Conservation (phyloP, 352 stramenopile species). For the Globisporangium mamillatum region DNA sequence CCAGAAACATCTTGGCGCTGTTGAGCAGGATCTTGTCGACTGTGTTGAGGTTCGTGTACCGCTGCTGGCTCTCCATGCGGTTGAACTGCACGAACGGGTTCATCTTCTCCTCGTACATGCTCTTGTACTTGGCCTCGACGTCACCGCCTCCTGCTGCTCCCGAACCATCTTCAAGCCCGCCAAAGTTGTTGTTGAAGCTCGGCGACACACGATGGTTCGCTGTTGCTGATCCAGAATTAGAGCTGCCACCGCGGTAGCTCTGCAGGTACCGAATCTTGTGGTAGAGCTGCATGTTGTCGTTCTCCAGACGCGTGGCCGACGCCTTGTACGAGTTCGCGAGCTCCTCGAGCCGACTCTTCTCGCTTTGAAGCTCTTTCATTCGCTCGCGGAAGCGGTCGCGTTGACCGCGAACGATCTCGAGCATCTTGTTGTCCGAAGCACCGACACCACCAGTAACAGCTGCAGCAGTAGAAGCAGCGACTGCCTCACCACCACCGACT, state of each 20-base stretch:
- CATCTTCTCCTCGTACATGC: constrained; percentile 90
- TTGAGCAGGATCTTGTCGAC: constrained; percentile 90
- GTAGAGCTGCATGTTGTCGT: constrained; percentile 90
- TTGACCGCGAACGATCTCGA: constrained; percentile 80
- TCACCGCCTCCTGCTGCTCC: constrained; percentile 23
- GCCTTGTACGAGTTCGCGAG: constrained; percentile 59
- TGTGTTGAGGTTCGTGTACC: constrained; percentile 87
- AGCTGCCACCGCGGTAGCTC: constrained; percentile 49
- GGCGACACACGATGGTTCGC: constrained; percentile 17
- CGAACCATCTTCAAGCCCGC: constrained; percentile 38
- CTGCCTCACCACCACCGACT: neutral
- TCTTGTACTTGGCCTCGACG: constrained; percentile 78
- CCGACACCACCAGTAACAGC: constrained; percentile 9
- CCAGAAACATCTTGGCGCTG: constrained; percentile 79
- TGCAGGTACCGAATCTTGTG: constrained; percentile 89
- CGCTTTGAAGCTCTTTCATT: constrained; percentile 74
- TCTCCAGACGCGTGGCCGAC: constrained; percentile 72
- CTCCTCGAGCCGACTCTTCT: constrained; percentile 72
- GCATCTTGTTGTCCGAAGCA: constrained; percentile 68
- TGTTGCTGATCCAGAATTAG: no score
- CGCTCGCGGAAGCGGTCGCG: constrained; percentile 80
- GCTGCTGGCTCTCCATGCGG: constrained; percentile 86
- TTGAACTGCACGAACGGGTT: constrained; percentile 92
- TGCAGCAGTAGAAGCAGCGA: neutral
- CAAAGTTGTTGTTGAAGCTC: constrained; percentile 14